Base-by-base conservation (phyloP, 2,329 filamentous ascomycete genomes). In the Verruconis gallopava region DNA sequence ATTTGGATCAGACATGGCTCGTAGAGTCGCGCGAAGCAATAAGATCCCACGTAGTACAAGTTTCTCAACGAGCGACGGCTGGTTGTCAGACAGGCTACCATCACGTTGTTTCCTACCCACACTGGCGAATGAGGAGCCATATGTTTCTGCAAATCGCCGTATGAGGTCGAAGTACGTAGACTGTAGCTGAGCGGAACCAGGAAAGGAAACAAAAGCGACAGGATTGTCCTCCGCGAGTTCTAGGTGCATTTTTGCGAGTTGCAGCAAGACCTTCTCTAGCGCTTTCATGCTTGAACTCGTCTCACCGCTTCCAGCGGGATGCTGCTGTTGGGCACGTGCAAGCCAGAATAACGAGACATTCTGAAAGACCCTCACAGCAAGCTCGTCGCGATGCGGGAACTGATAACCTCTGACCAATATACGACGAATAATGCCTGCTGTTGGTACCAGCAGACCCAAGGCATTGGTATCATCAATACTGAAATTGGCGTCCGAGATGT, bases 171-270 rank as follows among this genome's bases (percentile, higher is more conserved):
- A 96, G 59, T 96, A 96, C 13, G 81, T 17, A 49, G 75, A 76
- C 2, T 84, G 78, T 18, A 96, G 73, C 13, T 77, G 69, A 13
- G 93, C 65, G 2, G 85, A 86, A 52, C 84, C 79, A 2, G 86
- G 85, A 4, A 98, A 71, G 11, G 85, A 68, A 1, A 80, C 78
- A 59, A 95, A 96, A 42, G 85, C 83, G 3, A 82, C 79, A 1
- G 88, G 78, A 56, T 94, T 86, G 4, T 69, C 65, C 38, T 76
- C 75, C 1, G 85, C 77, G 79, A 96, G 89, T 43, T 85, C 79
- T 30, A 93, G 71, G 56, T 96, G 91, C 3, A 98, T 67, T 60
- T 96, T 98, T 3, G 88, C 79, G 38, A 96, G 79, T 55, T 96
- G 88, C 33, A 95, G 64, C 2, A 44, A 17, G 25, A 15, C 21